Base-by-base conservation (phyloP, 164 flowering plant genomes). In the Macadamia integrifolia region DNA sequence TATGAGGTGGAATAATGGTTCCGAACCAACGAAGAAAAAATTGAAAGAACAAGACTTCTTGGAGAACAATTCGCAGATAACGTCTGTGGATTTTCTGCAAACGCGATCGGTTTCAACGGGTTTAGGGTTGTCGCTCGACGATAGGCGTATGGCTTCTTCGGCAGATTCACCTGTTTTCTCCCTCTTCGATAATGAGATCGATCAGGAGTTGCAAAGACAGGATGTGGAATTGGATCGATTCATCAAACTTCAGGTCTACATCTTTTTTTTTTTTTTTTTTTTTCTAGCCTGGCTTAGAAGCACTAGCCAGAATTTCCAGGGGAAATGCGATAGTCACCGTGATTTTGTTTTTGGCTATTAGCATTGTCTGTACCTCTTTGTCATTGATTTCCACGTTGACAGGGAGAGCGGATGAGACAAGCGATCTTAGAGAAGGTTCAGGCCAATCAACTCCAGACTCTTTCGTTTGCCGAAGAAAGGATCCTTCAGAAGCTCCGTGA, bases 71-170 rank as follows among this genome's bases (percentile, higher is more conserved):
- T 87, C 91, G 2, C 89, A 82, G 78, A 80, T 84, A 60, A 85
- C 92, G 0, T 88, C 95, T 0, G 68, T 84, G 55, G 95, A 87
- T 80, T 84, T 89, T 69, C 64, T 89, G 77, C 93, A 83, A 65
- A 74, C 85, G 1, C 76, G 74, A 50, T 79, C 93, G 1, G 98
- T 93, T 6, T 90, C 97, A 0, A 89, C 97, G 2, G 98, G 98
- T 31, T 59, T 93, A 60, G 98, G 92, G 30, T 80, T 93, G 62
- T 89, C 98, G 1, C 83, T 93, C 50, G 93, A 90, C 52, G 85
- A 88, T 67, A 79, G 81, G 15, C 75, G 86, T 15, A 60, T 84
- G 70, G 79, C 83, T 65, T 88, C 91, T 8, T 83, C 91, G 0
- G 85, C 83, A 15, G 93, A 88, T 35, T 92, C 93, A 1, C 72